Percentiles rank a stretch among this genome's conserved stretches.
These are phyloP conservation scores for Rhododendron mucronatum DNA, from an alignment of 148 eudicot genomes.

Conservation along the genomic window DNA sequence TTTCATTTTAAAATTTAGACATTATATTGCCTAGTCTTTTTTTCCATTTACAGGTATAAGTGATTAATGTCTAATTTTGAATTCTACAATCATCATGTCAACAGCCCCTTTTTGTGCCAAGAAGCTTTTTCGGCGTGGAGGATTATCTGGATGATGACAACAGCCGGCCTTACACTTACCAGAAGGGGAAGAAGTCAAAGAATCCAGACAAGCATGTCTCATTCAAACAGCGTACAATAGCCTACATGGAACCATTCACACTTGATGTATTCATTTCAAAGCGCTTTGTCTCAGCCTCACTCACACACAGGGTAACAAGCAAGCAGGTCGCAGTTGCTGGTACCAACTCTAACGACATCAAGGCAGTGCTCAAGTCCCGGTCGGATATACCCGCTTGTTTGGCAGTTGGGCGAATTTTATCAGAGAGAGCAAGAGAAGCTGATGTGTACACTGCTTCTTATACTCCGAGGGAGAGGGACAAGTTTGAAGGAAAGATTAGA, in stretches of 20 bases:
- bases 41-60: neutral
- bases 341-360: constrained; percentile 88
- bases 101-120: constrained; percentile 61
- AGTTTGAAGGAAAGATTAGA: constrained; percentile 95
- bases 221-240: constrained; percentile 85
- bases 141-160: constrained; percentile 92
- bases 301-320: constrained; percentile 86
- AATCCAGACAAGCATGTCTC: constrained; percentile 83
- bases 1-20: neutral
- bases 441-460: constrained; percentile 91
- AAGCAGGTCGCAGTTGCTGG: constrained; percentile 94
- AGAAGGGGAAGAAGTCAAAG: constrained; percentile 84
- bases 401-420: constrained; percentile 67
- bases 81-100: constrained; percentile 6
- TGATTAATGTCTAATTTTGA: neutral
- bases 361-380: constrained; percentile 70
- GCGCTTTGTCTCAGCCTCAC: constrained; percentile 87
- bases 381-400: constrained; percentile 91
- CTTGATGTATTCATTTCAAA: constrained; percentile 85
- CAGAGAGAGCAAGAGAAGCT: constrained; percentile 87
- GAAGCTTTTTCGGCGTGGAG: constrained; percentile 98
- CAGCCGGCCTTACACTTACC: constrained; percentile 88
- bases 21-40: neutral
- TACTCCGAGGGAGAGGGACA: constrained; percentile 89
- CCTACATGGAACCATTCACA: constrained; percentile 93